Percentiles rank a stretch among this genome's conserved stretches.
Evolutionary conservation across 164 flowering plant genomes (phyloP).

Genomic region (Chimonanthus salicifolius): DNA sequence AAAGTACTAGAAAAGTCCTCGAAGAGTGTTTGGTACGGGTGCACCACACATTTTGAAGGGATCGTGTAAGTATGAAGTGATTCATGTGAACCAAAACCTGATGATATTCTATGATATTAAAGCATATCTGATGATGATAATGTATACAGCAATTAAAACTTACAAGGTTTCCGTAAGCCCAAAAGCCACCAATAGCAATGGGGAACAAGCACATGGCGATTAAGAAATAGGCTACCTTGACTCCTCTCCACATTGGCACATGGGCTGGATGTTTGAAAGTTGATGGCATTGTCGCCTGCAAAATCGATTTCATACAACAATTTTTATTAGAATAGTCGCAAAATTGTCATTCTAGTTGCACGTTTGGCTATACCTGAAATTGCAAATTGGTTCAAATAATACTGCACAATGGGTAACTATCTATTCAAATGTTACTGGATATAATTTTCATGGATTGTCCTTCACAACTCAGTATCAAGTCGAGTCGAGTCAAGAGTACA

Average conservation of each 20-base stretch:
- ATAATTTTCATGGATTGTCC: too few species aligned
- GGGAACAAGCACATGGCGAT: slow-evolving; percentile 96
- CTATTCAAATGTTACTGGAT: too few species aligned
- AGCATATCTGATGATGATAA: background rate
- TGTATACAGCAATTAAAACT: slow-evolving; percentile 21
- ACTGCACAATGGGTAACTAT: too few species aligned
- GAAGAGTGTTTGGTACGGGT: too few species aligned
- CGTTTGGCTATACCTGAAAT: background rate
- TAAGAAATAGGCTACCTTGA: slow-evolving; percentile 89
- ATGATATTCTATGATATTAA: background rate
- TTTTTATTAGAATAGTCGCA: slow-evolving; percentile 3
- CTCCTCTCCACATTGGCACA: slow-evolving; percentile 99
- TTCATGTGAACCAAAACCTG: background rate
- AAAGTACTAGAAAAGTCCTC: too few species aligned
- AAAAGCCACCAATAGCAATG: slow-evolving; percentile 89
- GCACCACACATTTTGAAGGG: too few species aligned
- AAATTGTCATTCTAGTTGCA: background rate
- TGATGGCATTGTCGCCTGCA: slow-evolving; percentile 97
- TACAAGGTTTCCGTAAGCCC: slow-evolving; percentile 98
- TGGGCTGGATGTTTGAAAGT: slow-evolving; percentile 97
- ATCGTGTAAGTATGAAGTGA: background rate
- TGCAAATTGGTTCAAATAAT: background rate
- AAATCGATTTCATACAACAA: background rate
- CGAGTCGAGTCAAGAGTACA: too few species aligned
- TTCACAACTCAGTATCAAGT: too few species aligned